Evolutionary conservation across 2,329 filamentous ascomycete genomes (phyloP).

Genomic region (Aspergillus novofumigatus): DNA sequence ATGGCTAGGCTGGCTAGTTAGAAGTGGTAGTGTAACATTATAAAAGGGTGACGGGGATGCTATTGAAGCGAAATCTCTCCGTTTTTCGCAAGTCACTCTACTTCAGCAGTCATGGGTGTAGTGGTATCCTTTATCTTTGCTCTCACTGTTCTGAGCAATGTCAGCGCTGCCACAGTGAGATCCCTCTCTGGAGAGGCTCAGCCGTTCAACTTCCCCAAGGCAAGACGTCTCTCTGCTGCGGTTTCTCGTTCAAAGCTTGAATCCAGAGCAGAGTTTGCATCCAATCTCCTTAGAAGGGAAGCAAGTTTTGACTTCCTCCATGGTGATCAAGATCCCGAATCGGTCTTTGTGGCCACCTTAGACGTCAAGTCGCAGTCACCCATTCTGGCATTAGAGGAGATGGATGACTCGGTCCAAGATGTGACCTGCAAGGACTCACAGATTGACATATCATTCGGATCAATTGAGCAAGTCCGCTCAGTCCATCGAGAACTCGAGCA

Average conservation of each 20-base stretch:
- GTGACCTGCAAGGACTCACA: neutral
- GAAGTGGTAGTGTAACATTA: neutral
- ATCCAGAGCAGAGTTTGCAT: neutral
- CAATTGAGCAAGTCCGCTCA: neutral
- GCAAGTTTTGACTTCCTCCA: conserved; percentile 3
- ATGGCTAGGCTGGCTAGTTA: neutral
- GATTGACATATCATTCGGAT: neutral
- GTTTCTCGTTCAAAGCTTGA: neutral
- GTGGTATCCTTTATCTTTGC: neutral
- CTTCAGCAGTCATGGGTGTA: neutral
- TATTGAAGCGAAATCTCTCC: neutral
- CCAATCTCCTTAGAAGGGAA: neutral
- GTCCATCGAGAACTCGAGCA: conserved; percentile 6
- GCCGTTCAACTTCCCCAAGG: neutral
- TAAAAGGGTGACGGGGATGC: neutral
- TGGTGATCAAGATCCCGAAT: conserved; percentile 1
- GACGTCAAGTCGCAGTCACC: conserved; percentile 8
- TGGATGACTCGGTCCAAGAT: conserved; percentile 7
- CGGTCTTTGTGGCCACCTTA: conserved; percentile 9
- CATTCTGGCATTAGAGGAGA: conserved; percentile 10
- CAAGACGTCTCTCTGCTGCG: neutral
- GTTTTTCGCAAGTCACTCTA: neutral
- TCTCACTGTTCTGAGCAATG: neutral
- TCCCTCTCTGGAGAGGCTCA: neutral
- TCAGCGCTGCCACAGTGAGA: neutral